These are phyloP conservation scores for Pyrenochaeta sp. DNA, from an alignment of 2,329 filamentous ascomycete species.

Conservation along the genomic window DNA sequence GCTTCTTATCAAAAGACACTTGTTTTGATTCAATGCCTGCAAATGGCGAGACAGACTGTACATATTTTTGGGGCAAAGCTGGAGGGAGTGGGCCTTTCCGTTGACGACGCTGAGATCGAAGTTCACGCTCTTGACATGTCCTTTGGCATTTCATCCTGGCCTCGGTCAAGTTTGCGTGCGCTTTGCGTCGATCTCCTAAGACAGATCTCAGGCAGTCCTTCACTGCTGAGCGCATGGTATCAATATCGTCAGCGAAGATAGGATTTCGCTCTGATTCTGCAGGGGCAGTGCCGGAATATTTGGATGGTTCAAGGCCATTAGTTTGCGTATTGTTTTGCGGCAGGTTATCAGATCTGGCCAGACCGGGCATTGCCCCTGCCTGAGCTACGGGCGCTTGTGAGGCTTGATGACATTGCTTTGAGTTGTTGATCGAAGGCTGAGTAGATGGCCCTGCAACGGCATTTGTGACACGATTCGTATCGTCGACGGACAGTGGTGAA, in stretches of 20 bases:
- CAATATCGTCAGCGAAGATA: slow-evolving; percentile 15
- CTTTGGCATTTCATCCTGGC: slow-evolving; percentile 30
- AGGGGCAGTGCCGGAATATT: not conserved
- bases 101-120: slow-evolving; percentile 13
- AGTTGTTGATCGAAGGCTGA: not conserved
- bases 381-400: not conserved
- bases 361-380: not conserved
- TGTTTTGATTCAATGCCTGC: slow-evolving; percentile 28
- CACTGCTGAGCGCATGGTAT: slow-evolving; percentile 12
- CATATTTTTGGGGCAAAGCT: slow-evolving; percentile 13
- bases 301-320: not conserved
- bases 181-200: slow-evolving; percentile 18
- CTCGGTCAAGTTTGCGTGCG: slow-evolving; percentile 25
- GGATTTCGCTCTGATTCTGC: not conserved
- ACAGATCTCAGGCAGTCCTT: slow-evolving; percentile 22
- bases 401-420: not conserved
- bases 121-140: slow-evolving; percentile 27
- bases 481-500: not conserved
- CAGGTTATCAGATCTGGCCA: not conserved
- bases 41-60: slow-evolving; percentile 36
- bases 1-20: slow-evolving; percentile 9
- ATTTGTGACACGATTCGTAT: not conserved
- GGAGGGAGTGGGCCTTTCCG: not conserved
- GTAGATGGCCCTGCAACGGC: not conserved
- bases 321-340: not conserved